These are phyloP conservation scores for Tulasnella sp. DNA, from an alignment of 768 basidiomycete genomes.

Conservation along the genomic window DNA sequence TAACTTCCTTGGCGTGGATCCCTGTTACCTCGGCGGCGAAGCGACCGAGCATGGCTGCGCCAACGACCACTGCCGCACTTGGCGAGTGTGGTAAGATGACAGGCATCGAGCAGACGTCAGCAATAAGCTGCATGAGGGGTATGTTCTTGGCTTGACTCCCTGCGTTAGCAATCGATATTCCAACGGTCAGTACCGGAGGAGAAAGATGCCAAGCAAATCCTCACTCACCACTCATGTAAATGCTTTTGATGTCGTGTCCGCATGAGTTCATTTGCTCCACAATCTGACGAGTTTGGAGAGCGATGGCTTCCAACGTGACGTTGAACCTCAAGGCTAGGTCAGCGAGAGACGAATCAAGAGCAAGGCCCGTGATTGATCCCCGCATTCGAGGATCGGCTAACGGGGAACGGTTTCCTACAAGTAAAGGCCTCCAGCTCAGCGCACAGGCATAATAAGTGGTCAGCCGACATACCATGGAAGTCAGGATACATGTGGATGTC, in stretches of 20 bases:
- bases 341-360: conserved; percentile 58
- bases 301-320: conserved; percentile 83
- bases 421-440: background rate
- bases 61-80: conserved; percentile 77
- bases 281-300: conserved; percentile 90
- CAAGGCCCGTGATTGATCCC: conserved; percentile 79
- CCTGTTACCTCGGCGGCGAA: conserved; percentile 57
- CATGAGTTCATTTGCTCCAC: conserved; percentile 78
- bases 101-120: conserved; percentile 69
- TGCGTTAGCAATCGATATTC: conserved; percentile 10
- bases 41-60: conserved; percentile 87
- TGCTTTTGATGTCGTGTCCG: conserved; percentile 69
- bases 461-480: conserved; percentile 55
- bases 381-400: conserved; percentile 93
- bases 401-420: conserved; percentile 81
- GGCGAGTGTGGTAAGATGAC: conserved; percentile 71
- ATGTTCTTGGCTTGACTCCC: conserved; percentile 88
- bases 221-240: conserved; percentile 63
- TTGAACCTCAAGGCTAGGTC: conserved; percentile 89
- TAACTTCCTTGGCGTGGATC: conserved; percentile 15
- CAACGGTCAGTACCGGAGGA: background rate
- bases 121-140: conserved; percentile 81
- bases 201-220: no score
- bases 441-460: background rate
- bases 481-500: conserved; percentile 94